Percentiles rank a stretch among this genome's conserved stretches.
phyloP scores from a whole-genome alignment of 2,329 filamentous ascomycete species.

The Akanthomyces uredinophilus region DNA sequence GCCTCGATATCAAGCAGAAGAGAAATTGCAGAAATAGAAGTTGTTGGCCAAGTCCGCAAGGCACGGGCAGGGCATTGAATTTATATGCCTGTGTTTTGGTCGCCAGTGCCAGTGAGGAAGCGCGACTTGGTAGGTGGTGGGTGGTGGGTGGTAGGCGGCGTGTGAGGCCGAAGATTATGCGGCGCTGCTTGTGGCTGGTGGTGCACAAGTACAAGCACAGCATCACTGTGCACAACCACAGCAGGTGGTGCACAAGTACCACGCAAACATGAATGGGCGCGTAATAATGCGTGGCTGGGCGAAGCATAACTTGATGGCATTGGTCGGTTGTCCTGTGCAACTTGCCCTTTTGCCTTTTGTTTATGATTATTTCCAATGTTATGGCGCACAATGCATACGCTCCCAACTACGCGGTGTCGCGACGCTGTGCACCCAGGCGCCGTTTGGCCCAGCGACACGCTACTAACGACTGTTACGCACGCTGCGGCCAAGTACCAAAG shows the following conservation, averaged over 20 bases:
- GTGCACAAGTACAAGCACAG: not conserved
- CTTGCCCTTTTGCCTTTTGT: not conserved
- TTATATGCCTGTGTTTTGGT: conserved; percentile 13
- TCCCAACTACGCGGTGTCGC: not conserved
- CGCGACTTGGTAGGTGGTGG: conserved; percentile 14
- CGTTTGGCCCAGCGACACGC: not conserved
- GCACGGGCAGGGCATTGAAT: not conserved
- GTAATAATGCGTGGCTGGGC: not conserved
- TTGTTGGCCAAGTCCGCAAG: not conserved
- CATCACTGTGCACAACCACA: not conserved
- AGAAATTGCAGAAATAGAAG: not conserved
- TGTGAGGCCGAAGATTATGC: conserved; percentile 19
- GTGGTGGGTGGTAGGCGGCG: conserved; percentile 8
- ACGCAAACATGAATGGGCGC: not conserved
- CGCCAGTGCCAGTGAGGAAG: conserved; percentile 6
- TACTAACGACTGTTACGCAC: not conserved
- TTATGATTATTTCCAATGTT: not conserved
- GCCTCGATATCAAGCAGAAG: not conserved
- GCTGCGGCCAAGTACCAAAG: not conserved
- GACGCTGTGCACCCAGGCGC: not conserved
- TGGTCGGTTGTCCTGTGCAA: not conserved
- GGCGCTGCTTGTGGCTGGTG: conserved; percentile 11
- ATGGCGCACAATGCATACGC: not conserved
- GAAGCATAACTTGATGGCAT: not conserved
- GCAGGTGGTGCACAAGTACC: not conserved